Evolutionary conservation across 768 basidiomycete genomes (phyloP), one percentile per base, ranked within the genome.

Genomic region (Infundibulicybe gibba): DNA sequence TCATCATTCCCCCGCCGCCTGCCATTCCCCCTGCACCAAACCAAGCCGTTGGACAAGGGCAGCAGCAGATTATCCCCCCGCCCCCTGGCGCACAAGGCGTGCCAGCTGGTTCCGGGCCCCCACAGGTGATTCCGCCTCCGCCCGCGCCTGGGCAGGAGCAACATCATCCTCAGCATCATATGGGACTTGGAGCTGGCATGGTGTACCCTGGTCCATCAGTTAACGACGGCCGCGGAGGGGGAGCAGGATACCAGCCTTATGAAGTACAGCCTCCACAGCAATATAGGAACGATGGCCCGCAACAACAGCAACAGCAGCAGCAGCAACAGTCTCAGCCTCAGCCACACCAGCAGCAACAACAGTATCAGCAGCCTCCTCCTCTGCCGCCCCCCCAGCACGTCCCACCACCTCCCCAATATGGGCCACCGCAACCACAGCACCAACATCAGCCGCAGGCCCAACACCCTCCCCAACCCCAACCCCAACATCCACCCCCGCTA

Each of bases 1-100:
- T 62, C 5, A 50, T 49, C 10, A 69, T 69, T 43, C 68, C 68
- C 0, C 70, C 70, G 5, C 69, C 72, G 5, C 59, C 61, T 6
- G 62, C 66, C 38, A 56, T 62, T 5, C 50, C 49, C 37, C 39
- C 30, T 32, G 41, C 41, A 21, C 32, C 20, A 30, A 41, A 21
- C 31, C 14, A 33, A 2, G 32, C 17, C 12, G 21, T 42, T 15
- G 49, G 40, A 32, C 49, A 45, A 40, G 42, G 54, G 16, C 49
- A 49, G 32, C 25, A 38, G 16, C 63, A 61, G 15, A 41, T 45
- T 25, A 25, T 25, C 8, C 25, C 25, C 25, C 35, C 35, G n/a
- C n/a, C 17, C 35, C n/a, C 17, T 38, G 35, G 35, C 6, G 35
- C 35, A 14, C 17, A 19, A 14, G 35, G 14, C 3, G 50, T n/a